phyloP scores from a whole-genome alignment of 192 early-diverging fungal species.

The Lobosporangium transversale region DNA sequence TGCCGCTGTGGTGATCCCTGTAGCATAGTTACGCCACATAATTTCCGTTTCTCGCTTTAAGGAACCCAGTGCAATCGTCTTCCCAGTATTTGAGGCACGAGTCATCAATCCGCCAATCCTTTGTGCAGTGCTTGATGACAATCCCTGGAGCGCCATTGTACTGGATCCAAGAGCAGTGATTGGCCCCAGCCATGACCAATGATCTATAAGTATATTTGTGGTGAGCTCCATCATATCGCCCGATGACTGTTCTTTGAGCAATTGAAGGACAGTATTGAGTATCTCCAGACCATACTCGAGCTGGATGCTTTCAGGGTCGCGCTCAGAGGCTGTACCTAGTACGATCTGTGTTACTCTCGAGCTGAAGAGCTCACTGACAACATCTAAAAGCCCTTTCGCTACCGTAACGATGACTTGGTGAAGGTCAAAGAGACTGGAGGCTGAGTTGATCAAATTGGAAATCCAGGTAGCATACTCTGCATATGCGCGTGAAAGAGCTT shows the following conservation, averaged over 20 bases:
- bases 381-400: background rate
- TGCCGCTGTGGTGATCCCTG: background rate
- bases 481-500: background rate
- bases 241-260: background rate
- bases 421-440: constrained; percentile 5
- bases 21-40: constrained; percentile 34
- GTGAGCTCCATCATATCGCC: background rate
- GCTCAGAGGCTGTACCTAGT: background rate
- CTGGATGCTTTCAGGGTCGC: background rate
- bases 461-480: constrained; percentile 25
- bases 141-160: background rate
- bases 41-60: constrained; percentile 7
- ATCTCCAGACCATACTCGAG: constrained; percentile 31
- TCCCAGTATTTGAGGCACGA: background rate
- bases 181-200: constrained; percentile 24
- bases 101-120: constrained; percentile 2
- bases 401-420: background rate
- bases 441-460: constrained; percentile 28
- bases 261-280: constrained; percentile 15
- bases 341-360: background rate
- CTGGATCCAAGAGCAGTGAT: constrained; percentile 21
- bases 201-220: background rate
- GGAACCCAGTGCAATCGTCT: background rate
- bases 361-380: constrained; percentile 14
- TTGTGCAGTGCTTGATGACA: background rate